These are phyloP conservation scores for Danielozyma ontarioensis DNA, from an alignment of 805 yeast genomes.

Conservation along the genomic window DNA sequence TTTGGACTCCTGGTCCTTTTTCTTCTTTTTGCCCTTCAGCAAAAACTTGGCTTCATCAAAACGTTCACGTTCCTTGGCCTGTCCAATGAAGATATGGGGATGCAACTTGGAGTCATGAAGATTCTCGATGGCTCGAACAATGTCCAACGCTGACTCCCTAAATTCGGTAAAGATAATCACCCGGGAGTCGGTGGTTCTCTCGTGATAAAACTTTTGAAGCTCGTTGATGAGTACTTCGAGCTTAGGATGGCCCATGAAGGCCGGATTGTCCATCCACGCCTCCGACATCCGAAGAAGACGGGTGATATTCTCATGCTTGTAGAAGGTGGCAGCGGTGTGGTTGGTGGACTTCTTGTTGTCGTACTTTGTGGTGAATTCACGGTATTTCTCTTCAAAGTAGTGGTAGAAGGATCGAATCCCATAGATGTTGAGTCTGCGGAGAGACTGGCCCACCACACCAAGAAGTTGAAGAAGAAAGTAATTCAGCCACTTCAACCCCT, in stretches of 20 bases:
- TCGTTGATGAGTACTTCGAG: slow-evolving; percentile 55
- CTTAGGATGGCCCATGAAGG: slow-evolving; percentile 65
- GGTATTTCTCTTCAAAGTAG: slow-evolving; percentile 56
- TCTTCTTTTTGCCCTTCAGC: slow-evolving; percentile 33
- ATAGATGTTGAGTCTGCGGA: slow-evolving; percentile 67
- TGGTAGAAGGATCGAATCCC: slow-evolving; percentile 75
- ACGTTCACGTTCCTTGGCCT: slow-evolving; percentile 67
- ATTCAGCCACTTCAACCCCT: slow-evolving; percentile 72
- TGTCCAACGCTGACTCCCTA: slow-evolving; percentile 86
- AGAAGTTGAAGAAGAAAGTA: slow-evolving; percentile 58
- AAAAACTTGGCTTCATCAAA: slow-evolving; percentile 54
- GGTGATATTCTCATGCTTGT: slow-evolving; percentile 45
- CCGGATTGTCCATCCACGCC: slow-evolving; percentile 29
- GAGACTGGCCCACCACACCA: slow-evolving; percentile 67
- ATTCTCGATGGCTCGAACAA: slow-evolving; percentile 59
- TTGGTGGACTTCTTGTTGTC: slow-evolving; percentile 56
- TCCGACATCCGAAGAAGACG: slow-evolving; percentile 43
- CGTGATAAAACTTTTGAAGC: slow-evolving; percentile 48
- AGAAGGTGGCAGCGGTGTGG: slow-evolving; percentile 58
- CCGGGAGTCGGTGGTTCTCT: slow-evolving; percentile 45
- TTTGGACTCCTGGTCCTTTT: slow-evolving; percentile 17
- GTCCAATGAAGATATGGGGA: slow-evolving; percentile 92
- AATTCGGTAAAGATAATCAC: slow-evolving; percentile 86
- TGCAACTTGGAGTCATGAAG: slow-evolving; percentile 22
- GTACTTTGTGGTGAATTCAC: slow-evolving; percentile 55